Base-by-base conservation (phyloP, 179 eudicot species). In the Beta corolliflora region DNA sequence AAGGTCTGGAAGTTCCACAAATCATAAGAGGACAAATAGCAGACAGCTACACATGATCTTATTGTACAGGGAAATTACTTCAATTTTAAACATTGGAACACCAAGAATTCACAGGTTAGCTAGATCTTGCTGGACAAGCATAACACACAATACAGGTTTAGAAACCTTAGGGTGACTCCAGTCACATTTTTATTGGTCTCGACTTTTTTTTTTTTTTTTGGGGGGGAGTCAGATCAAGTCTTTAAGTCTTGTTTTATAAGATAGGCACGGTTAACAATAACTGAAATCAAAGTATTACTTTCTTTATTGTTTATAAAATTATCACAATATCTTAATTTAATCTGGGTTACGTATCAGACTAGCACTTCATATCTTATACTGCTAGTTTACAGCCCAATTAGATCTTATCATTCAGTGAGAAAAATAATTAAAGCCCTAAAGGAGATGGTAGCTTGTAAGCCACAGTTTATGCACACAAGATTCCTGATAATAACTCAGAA, bases 1-100 rank as follows among this genome's bases (percentile, higher is more conserved):
- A 73, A 74, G 52, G 13, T 70, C 64, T 23, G 44, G 25, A 75
- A 63, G 75, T 75, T 76, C 52, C 70, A 63, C 13, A 84, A 5
- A 71, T 75, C 73, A 79, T 53, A 29, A 14, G 13, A 52, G 48
- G 53, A 67, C n/a, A 1, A 53, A 81, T 50, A 7, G 56, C 52
- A 71, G 25, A 71, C 44, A 70, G 9, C n/a, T 71, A 44, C 2
- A 71, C 67, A 53, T 66, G 46, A 46, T 61, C 56, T 67, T 21
- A 60, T 23, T 44, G 12, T 9, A 58, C 36, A 44, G 19, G 5
- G 8, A 36, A 19, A 16, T 44, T 50, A 25, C 76, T 70, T 69
- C 15, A 69, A 31, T 44, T 14, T 41, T 1, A n/a, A 58, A 44
- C 81, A 69, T 7, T 29, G 31, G 18, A 25, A 31, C 25, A 41